Evolutionary conservation across 2,329 filamentous ascomycete species (phyloP).

Genomic region (Pyricularia sp.): DNA sequence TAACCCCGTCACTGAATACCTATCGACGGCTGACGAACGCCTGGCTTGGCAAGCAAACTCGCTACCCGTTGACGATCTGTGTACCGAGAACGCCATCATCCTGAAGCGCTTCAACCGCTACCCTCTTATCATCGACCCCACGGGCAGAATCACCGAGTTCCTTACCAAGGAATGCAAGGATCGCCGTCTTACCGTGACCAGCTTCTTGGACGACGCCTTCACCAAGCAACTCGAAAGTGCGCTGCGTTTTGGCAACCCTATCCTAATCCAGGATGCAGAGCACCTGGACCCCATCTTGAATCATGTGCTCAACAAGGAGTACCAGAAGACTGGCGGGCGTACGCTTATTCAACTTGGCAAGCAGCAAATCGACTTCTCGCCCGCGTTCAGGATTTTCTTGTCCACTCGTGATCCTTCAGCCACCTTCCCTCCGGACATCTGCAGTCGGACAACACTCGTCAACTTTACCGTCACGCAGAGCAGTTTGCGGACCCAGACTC

Average conservation of each 20-base stretch:
- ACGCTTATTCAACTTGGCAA: constrained; percentile 97
- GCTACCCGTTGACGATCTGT: constrained; percentile 90
- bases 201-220: constrained; percentile 96
- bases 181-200: constrained; percentile 87
- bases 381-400: constrained; percentile 88
- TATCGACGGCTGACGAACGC: constrained; percentile 92
- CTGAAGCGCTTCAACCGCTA: constrained; percentile 97
- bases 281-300: constrained; percentile 95
- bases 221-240: constrained; percentile 97
- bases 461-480: constrained; percentile 99
- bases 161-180: constrained; percentile 91
- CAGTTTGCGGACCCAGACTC: constrained; percentile 93
- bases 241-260: constrained; percentile 93
- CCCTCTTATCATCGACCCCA: constrained; percentile 95
- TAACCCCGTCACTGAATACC: constrained; percentile 91
- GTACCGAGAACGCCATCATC: constrained; percentile 97
- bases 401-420: constrained; percentile 93
- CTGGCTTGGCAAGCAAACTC: constrained; percentile 92
- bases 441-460: constrained; percentile 96
- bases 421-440: constrained; percentile 90
- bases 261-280: constrained; percentile 96
- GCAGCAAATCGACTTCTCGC: constrained; percentile 98
- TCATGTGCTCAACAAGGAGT: constrained; percentile 98
- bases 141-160: constrained; percentile 89
- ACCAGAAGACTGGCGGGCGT: constrained; percentile 95